Percentiles rank a stretch among this genome's conserved stretches.
Conservation (phyloP, 2,329 filamentous ascomycete genomes). For the Magnaporthales sp. region DNA sequence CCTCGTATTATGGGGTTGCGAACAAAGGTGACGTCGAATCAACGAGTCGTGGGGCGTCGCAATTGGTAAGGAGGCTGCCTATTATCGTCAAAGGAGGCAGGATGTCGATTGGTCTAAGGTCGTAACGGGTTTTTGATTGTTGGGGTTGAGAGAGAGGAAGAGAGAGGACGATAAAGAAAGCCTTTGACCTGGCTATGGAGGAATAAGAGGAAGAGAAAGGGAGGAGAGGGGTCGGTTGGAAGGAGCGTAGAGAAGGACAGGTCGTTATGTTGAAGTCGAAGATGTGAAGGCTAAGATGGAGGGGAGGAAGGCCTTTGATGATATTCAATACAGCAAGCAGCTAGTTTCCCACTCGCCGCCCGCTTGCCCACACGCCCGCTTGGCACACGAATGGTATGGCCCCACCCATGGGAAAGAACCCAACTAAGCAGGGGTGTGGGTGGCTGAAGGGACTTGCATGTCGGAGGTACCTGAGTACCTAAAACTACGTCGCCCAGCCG, state of each 20-base stretch:
- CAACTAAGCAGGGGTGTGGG: neutral
- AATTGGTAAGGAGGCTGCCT: slow-evolving; percentile 10
- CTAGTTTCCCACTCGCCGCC: neutral
- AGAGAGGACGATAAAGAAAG: slow-evolving; percentile 2
- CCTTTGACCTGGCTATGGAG: slow-evolving; percentile 12
- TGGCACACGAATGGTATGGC: neutral
- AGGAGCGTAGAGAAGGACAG: slow-evolving; percentile 22
- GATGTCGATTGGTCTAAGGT: slow-evolving; percentile 6
- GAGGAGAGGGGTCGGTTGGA: slow-evolving; percentile 17
- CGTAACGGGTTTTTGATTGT: slow-evolving; percentile 8
- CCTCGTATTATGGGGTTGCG: neutral
- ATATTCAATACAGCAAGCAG: slow-evolving; percentile 6
- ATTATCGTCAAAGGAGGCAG: slow-evolving; percentile 6
- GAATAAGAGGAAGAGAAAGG: slow-evolving; percentile 15
- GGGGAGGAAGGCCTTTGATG: slow-evolving; percentile 6
- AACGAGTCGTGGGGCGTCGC: slow-evolving; percentile 35
- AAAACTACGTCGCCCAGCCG: neutral
- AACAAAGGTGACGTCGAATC: slow-evolving; percentile 35
- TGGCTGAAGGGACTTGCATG: neutral
- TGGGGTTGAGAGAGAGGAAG: neutral
- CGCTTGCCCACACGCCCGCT: slow-evolving; percentile 3
- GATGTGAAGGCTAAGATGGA: slow-evolving; percentile 6
- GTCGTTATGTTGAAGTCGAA: slow-evolving; percentile 13
- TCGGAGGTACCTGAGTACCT: neutral
- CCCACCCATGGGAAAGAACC: neutral